Evolutionary conservation across 2,329 filamentous ascomycete genomes (phyloP), one percentile per base, ranked within the genome.

Genomic region (Monilinia vaccinii-corymbosi): DNA sequence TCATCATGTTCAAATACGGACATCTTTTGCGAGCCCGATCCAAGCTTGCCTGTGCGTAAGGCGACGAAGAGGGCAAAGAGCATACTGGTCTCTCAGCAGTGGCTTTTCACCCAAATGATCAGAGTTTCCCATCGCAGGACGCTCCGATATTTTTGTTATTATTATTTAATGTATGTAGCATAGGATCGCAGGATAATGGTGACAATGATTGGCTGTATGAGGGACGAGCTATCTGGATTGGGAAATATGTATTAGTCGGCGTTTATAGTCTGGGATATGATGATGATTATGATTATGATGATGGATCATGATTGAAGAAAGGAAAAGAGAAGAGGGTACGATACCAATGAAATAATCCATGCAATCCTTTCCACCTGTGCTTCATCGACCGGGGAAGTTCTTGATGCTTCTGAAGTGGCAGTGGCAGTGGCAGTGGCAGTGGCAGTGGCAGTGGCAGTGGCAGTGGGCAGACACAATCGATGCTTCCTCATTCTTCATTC

Each of bases 21-120:
- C 52, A 50, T 38, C 45, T 56, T 32, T 21, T 60, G 18, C 9
- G 58, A 44, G 69, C 73, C 48, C 79, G 73, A 70, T 85, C 81
- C 72, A 71, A 75, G 48, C 83, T 80, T 65, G 83, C 83, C 11
- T 49, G 28, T 34, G 56, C 51, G 4, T 44, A 53, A 28, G 57
- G 57, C 1, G 38, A 21, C 16, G 8, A 59, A 23, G 49, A 53
- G n/a, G 40, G 31, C 40, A 55, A 47, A 14, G 31, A 46, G 1
- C 46, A 55, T 23, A 55, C 48, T 14, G 56, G 36, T 16, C 46
- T 52, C 11, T 45, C 44, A n/a, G 7, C 56, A 25, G 47, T 38
- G 13, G 47, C 56, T 31, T 58, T 52, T 13, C 14, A 2, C 25
- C 25, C 16, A 6, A 6, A 16, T 13, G 25, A 31, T 18, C 40